Conservation (phyloP, 371 early-diverging fungal genomes). For the Coemansia sp. region DNA sequence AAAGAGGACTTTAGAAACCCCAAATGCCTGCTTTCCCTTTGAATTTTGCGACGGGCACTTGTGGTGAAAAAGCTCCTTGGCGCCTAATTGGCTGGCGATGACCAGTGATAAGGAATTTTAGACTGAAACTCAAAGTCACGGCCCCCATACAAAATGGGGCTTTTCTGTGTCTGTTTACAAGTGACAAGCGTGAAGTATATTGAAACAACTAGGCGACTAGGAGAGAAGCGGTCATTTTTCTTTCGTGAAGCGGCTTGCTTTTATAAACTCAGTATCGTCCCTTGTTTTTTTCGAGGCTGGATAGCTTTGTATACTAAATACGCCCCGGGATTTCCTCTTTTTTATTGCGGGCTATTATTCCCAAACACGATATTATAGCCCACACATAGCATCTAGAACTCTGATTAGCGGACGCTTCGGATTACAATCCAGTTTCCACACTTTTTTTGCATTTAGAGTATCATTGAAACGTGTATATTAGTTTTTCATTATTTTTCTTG, state of each 20-base stretch:
- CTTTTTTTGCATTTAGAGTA: not conserved
- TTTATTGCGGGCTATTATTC: not conserved
- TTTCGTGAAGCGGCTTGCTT: not conserved
- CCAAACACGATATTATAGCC: not conserved
- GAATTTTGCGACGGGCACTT: too few species aligned
- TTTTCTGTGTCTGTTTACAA: conserved; percentile 1
- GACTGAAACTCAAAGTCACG: too few species aligned
- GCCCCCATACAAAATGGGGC: not conserved
- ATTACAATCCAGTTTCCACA: not conserved
- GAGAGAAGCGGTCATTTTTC: too few species aligned
- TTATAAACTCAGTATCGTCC: not conserved
- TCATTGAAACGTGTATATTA: not conserved
- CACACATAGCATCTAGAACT: not conserved
- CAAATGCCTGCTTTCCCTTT: too few species aligned
- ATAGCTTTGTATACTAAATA: not conserved
- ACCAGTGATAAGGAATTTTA: too few species aligned
- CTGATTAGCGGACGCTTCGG: not conserved
- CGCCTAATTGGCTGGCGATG: too few species aligned
- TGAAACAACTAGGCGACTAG: not conserved
- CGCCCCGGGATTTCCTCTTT: not conserved
- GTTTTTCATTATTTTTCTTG: not conserved
- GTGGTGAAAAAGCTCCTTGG: too few species aligned
- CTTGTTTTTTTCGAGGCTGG: not conserved
- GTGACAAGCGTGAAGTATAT: not conserved
- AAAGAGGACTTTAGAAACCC: too few species aligned